Evolutionary conservation across 768 basidiomycete species (phyloP).

Genomic region (Thelephora aurantiotincta): DNA sequence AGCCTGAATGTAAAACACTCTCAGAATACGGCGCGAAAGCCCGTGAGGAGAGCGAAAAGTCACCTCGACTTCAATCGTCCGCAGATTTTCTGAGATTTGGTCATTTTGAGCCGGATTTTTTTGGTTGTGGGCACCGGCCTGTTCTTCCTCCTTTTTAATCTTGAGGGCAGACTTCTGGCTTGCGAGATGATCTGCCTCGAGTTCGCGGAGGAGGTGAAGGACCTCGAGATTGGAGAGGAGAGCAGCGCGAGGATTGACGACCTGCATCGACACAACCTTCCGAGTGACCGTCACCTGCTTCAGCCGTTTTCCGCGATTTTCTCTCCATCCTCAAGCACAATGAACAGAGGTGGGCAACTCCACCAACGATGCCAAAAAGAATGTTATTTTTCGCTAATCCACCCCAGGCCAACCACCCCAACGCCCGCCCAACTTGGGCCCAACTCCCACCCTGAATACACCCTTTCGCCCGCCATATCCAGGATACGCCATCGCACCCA

Average conservation of each 20-base stretch:
- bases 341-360: conserved; percentile 21
- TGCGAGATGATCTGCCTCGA: conserved; percentile 59
- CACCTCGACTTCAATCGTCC: conserved; percentile 81
- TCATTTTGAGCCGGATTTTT: conserved; percentile 20
- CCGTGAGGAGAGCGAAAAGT: conserved; percentile 8
- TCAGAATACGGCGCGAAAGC: neutral
- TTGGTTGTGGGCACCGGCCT: conserved; percentile 21
- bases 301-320: conserved; percentile 4
- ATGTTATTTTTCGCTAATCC: conserved; percentile 5
- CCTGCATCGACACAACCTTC: conserved; percentile 24
- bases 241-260: conserved; percentile 58
- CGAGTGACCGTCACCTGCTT: conserved; percentile 6
- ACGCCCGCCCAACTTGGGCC: conserved; percentile 60
- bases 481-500: conserved; percentile 47
- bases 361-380: neutral
- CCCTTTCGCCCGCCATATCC: conserved; percentile 46
- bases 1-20: conserved; percentile 35
- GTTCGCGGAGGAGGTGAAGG: conserved; percentile 56
- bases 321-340: conserved; percentile 6
- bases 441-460: conserved; percentile 44
- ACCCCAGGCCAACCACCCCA: conserved; percentile 65
- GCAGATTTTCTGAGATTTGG: conserved; percentile 65
- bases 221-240: conserved; percentile 87
- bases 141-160: conserved; percentile 67
- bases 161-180: conserved; percentile 57